phyloP scores from a whole-genome alignment of 169 alveolate genomes.

The Cryptosporidium ubiquitum region DNA sequence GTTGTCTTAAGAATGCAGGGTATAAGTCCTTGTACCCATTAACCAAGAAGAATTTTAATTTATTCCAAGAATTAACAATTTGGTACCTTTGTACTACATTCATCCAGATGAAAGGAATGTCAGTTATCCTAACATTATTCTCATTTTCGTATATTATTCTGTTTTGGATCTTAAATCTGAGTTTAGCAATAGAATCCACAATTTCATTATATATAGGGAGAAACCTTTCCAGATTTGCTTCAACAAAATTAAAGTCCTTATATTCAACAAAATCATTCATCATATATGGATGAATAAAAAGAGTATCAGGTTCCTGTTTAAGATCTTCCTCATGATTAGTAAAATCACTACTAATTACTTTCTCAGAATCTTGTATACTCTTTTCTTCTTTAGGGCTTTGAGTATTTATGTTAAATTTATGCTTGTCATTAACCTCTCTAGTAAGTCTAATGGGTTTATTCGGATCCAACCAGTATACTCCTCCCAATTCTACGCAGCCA shows the following conservation, averaged over 20 bases:
- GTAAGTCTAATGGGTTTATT: constrained; percentile 24
- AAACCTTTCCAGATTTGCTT: constrained; percentile 63
- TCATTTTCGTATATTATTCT: constrained; percentile 41
- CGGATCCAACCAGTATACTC: constrained; percentile 43
- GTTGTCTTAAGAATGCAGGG: constrained; percentile 33
- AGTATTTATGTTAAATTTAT: neutral
- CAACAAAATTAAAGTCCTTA: constrained; percentile 52
- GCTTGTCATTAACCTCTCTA: neutral
- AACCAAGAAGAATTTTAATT: neutral
- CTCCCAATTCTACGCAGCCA: constrained; percentile 26
- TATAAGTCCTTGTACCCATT: constrained; percentile 42
- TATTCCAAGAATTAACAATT: constrained; percentile 59
- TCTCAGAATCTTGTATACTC: neutral
- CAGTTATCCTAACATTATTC: constrained; percentile 31
- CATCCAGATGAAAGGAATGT: constrained; percentile 60
- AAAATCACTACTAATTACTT: too few relatives aligned
- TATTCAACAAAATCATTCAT: constrained; percentile 32
- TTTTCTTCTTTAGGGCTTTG: neutral
- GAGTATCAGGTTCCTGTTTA: constrained; percentile 3
- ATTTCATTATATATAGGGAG: constrained; percentile 56
- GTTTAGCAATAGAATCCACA: constrained; percentile 32
- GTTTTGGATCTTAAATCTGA: constrained; percentile 27
- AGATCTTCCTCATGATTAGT: neutral
- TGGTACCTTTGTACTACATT: constrained; percentile 57
- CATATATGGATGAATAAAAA: constrained; percentile 57